Conservation (phyloP, 352 stramenopile species). For the Globisporangium apiculatum region DNA sequence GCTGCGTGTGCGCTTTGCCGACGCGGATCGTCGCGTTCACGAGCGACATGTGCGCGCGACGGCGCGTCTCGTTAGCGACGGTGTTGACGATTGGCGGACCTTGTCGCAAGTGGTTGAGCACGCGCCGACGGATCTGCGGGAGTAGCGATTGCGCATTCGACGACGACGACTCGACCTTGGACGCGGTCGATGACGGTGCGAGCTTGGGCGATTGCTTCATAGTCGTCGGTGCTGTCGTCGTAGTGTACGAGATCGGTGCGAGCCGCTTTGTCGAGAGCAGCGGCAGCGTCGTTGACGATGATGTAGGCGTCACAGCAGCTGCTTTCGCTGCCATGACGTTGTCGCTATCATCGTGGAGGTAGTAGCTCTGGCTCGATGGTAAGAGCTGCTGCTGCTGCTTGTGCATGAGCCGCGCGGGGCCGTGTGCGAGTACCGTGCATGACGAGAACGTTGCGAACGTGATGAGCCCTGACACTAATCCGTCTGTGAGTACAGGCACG, state of each 20-base stretch:
- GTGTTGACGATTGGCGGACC: conserved; percentile 41
- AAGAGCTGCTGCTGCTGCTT: conserved; percentile 1
- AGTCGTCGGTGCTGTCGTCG: not conserved
- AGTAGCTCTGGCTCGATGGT: not conserved
- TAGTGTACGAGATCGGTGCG: conserved; percentile 11
- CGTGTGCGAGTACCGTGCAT: conserved; percentile 28
- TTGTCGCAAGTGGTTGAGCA: conserved; percentile 34
- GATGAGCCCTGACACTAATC: conserved; percentile 30
- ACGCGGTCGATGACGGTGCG: not conserved
- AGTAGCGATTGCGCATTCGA: conserved; percentile 4
- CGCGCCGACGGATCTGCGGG: conserved; percentile 26
- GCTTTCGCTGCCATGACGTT: conserved; percentile 5
- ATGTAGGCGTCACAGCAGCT: not conserved
- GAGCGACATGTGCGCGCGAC: conserved; percentile 46
- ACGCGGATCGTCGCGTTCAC: conserved; percentile 54
- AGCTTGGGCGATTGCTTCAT: not conserved
- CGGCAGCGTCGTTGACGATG: conserved; percentile 19
- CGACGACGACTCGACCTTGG: too few relatives aligned
- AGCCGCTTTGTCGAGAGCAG: conserved; percentile 14
- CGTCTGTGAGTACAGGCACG: conserved; percentile 25
- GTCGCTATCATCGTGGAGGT: too few relatives aligned
- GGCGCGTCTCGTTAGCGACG: conserved; percentile 43
- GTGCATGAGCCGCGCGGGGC: conserved; percentile 10
- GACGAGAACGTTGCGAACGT: conserved; percentile 47
- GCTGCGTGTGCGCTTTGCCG: conserved; percentile 64